Conservation (phyloP, 148 eudicot species). For the Pouteria glomerata region DNA sequence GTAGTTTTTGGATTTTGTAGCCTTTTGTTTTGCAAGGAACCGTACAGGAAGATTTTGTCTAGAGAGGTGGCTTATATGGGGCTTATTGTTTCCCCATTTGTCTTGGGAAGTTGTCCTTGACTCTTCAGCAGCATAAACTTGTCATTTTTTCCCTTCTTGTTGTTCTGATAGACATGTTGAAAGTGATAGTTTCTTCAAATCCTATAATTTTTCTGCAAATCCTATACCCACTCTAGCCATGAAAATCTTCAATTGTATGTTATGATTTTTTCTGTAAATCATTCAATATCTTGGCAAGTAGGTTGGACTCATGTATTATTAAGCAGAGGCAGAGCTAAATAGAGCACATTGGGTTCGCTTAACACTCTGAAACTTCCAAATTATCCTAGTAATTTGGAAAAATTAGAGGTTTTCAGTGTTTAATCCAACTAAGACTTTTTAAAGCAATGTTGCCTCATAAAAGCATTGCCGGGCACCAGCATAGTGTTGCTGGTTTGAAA, state of each 20-base stretch:
- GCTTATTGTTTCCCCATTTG: background rate
- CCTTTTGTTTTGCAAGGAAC: background rate
- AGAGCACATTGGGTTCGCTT: background rate
- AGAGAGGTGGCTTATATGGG: background rate
- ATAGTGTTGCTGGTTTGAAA: background rate
- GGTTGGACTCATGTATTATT: background rate
- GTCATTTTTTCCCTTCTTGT: background rate
- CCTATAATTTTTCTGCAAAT: background rate
- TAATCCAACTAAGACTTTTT: background rate
- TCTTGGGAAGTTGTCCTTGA: background rate
- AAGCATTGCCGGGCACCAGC: background rate
- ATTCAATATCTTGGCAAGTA: background rate
- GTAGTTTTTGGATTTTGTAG: background rate
- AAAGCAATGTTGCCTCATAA: background rate
- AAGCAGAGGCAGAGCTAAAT: background rate
- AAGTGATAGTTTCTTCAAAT: background rate
- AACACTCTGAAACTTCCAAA: background rate
- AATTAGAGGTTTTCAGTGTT: background rate
- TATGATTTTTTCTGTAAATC: background rate
- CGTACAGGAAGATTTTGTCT: background rate
- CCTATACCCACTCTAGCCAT: background rate
- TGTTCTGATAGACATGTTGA: background rate
- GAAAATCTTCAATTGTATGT: background rate
- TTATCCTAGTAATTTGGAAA: background rate
- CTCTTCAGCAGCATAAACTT: background rate